Conservation (phyloP, 2,329 filamentous ascomycete genomes). For the Alternaria angustiovoidea region DNA sequence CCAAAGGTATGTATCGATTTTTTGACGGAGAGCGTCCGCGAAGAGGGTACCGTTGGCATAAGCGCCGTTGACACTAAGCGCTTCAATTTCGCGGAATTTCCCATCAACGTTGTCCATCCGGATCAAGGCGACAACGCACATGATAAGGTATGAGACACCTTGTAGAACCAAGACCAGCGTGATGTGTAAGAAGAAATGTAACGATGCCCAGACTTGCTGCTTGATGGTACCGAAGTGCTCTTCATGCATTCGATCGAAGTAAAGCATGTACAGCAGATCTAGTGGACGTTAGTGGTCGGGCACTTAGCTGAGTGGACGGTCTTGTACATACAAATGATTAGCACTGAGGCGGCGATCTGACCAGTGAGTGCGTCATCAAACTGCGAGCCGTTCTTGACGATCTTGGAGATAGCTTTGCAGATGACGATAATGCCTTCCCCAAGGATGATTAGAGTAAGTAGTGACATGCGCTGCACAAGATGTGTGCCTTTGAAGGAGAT, state of each 20-base stretch:
- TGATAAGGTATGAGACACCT: conserved; percentile 44
- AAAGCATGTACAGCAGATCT: conserved; percentile 46
- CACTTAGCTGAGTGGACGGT: background rate
- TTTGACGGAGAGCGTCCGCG: background rate
- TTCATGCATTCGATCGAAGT: conserved; percentile 44
- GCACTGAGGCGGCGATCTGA: conserved; percentile 42
- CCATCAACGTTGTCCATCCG: conserved; percentile 18
- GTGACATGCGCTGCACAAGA: conserved; percentile 49
- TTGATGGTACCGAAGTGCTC: conserved; percentile 45
- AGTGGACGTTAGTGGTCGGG: background rate
- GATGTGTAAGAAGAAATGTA: conserved; percentile 46
- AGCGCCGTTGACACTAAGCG: background rate
- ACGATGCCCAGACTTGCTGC: conserved; percentile 44
- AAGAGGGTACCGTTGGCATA: conserved; percentile 9
- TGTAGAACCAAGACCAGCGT: conserved; percentile 29
- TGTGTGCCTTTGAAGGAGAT: conserved; percentile 52
- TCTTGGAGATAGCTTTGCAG: conserved; percentile 45
- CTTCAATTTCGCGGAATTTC: conserved; percentile 18
- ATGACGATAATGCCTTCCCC: conserved; percentile 52
- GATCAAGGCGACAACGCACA: conserved; percentile 37
- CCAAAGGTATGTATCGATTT: conserved; percentile 26
- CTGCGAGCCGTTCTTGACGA: conserved; percentile 44
- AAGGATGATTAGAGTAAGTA: conserved; percentile 51
- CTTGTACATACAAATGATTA: conserved; percentile 37
- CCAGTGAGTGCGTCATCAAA: conserved; percentile 39